Percentiles rank a stretch among this genome's conserved stretches.
These are phyloP conservation scores for Corymbia calophylla DNA, from an alignment of 441 rosid genomes.

Conservation along the genomic window DNA sequence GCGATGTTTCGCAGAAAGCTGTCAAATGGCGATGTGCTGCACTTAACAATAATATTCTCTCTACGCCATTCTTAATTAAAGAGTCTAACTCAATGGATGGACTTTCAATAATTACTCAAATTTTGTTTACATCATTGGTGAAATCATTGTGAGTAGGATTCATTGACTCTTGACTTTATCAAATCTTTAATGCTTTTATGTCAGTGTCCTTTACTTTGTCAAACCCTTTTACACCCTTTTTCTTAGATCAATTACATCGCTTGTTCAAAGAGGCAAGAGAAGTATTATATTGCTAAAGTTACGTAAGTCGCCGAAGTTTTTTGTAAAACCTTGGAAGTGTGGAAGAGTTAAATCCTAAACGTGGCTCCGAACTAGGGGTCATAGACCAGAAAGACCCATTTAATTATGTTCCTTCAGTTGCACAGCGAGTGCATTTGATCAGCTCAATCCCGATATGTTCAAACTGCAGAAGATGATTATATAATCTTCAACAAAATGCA, in stretches of 20 bases:
- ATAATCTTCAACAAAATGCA: not conserved
- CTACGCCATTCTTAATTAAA: not conserved
- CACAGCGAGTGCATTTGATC: not conserved
- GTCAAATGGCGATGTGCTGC: not conserved
- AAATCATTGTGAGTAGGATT: not conserved
- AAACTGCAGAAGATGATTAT: not conserved
- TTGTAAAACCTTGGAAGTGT: not conserved
- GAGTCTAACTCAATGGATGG: not conserved
- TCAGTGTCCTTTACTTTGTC: not conserved
- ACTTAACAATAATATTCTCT: not conserved
- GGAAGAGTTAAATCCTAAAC: not conserved
- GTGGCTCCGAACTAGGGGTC: not conserved
- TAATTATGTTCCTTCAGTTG: not conserved
- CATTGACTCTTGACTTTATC: not conserved
- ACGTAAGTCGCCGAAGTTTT: not conserved
- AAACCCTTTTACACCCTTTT: not conserved
- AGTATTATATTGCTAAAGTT: not conserved
- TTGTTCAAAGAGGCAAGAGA: not conserved
- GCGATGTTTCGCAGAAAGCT: not conserved
- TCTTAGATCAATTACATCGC: not conserved
- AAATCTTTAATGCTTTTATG: not conserved
- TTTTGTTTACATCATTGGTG: not conserved
- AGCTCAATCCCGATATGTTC: not conserved
- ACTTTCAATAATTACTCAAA: not conserved
- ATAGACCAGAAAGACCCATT: not conserved